Evolutionary conservation across 2,329 filamentous ascomycete species (phyloP), one percentile per base, ranked within the genome.

Genomic region (Cytospora piceicola): DNA sequence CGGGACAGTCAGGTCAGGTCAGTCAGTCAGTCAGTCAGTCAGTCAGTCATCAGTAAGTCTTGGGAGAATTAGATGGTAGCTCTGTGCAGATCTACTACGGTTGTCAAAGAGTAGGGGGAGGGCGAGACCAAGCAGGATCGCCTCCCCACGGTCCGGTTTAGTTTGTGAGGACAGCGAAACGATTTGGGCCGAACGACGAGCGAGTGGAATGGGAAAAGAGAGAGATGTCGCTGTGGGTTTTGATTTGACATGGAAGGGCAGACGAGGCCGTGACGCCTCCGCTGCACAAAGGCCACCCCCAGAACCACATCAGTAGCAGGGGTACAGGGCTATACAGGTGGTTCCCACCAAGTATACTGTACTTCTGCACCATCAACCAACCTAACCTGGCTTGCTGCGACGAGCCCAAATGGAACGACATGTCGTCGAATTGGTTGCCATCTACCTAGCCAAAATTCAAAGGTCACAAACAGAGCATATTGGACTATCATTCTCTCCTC

Each of bases 281-380:
- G 63, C 65, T 67, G 65, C 62, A 67, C 63, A 61, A 67, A 60
- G 63, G 30, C 59, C 59, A 65, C 66, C 66, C 66, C 58, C 59
- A 56, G 65, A 51, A 39, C 55, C 46, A 64, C 59, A 61, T 36
- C 22, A 39, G n/a, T 24, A 11, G 49, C 61, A 46, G 36, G 53
- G 61, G 57, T 36, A 52, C 56, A 53, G 39, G 27, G 54, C 42
- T 58, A 32, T 22, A n/a, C 42, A 32, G 36, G 52, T 24, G 53
- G 63, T 65, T 52, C 32, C 7, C 14, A 20, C 30, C 14, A n/a
- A 17, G 63, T 65, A 53, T 30, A 42, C 12, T 20, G 14, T 42
- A 65, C 63, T 57, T 61, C 34, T 57, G 39, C 42, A 46, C 30
- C 53, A 22, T 34, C 51, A 46, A 29, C 56, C 29, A 63, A 27